A percentile compares a stretch with the other conserved stretches of the same genome.
These are phyloP conservation scores for Sporopachydermia cereana DNA, from an alignment of 1,139 yeast genomes.

Conservation along the genomic window DNA sequence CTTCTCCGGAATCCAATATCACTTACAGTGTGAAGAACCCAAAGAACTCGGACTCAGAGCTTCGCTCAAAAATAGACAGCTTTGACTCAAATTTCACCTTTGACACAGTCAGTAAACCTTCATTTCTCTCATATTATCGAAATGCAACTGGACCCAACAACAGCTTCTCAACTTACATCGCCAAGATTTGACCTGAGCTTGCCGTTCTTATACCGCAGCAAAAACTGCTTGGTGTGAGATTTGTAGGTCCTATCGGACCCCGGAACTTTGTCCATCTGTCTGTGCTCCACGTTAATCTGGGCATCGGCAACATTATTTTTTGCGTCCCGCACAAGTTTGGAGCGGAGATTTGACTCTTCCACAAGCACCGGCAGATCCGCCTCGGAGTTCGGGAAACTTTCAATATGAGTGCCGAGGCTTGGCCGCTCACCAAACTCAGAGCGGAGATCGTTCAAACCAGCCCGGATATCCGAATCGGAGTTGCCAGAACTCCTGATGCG, in stretches of 20 bases:
- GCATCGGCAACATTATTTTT: not conserved
- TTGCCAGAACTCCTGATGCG: too few species aligned
- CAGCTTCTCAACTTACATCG: not conserved
- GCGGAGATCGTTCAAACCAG: not conserved
- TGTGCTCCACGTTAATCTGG: not conserved
- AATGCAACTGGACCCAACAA: too few species aligned
- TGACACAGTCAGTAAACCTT: too few species aligned
- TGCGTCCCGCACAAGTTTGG: not conserved
- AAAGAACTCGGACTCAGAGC: slow-evolving; percentile 20
- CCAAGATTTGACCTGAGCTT: not conserved
- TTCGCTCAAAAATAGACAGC: slow-evolving; percentile 17
- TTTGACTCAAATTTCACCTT: slow-evolving; percentile 2
- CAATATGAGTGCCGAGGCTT: not conserved
- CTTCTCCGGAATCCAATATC: too few species aligned
- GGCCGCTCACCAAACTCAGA: not conserved
- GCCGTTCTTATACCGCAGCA: slow-evolving; percentile 2
- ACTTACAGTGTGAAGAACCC: slow-evolving; percentile 25
- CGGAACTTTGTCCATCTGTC: not conserved
- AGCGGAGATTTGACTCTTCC: not conserved
- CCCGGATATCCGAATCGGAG: not conserved
- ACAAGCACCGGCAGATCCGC: not conserved
- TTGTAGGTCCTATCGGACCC: not conserved
- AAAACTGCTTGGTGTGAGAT: slow-evolving; percentile 1
- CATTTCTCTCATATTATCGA: not conserved
- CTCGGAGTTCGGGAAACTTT: not conserved